Percentiles rank a stretch among this genome's conserved stretches.
Conservation (phyloP, 768 basidiomycete species). For the Suillus discolor region DNA sequence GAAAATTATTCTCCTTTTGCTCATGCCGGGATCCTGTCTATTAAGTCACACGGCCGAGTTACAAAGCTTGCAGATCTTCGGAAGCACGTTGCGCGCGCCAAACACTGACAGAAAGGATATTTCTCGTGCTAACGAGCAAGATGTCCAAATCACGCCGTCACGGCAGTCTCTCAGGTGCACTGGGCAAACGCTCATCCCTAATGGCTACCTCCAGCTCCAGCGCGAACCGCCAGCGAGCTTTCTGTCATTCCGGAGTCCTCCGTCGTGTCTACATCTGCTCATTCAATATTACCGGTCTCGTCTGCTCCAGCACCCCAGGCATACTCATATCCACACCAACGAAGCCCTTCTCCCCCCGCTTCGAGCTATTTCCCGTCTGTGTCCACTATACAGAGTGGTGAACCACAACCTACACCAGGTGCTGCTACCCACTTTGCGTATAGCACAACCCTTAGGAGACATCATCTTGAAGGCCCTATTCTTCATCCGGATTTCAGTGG, state of each 20-base stretch:
- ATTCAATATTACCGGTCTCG: constrained; percentile 18
- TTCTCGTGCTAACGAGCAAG: background rate
- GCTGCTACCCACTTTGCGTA: constrained; percentile 80
- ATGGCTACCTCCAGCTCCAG: constrained; percentile 14
- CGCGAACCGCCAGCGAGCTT: constrained; percentile 19
- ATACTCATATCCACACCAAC: constrained; percentile 22
- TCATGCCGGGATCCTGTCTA: too few relatives aligned
- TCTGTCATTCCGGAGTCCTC: constrained; percentile 18
- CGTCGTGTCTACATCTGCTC: constrained; percentile 26
- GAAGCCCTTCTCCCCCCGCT: constrained; percentile 69
- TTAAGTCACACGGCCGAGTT: background rate
- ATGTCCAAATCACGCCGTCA: constrained; percentile 34
- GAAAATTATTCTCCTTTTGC: too few relatives aligned
- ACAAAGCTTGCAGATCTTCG: too few relatives aligned
- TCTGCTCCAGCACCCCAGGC: constrained; percentile 12
- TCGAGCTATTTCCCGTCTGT: constrained; percentile 77
- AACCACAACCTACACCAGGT: constrained; percentile 61
- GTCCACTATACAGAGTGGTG: constrained; percentile 46
- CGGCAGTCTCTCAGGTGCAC: constrained; percentile 9
- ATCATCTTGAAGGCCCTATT: constrained; percentile 50
- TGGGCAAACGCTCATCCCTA: constrained; percentile 22
- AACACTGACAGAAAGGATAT: background rate
- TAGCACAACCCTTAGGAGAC: constrained; percentile 77
- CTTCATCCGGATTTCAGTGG: constrained; percentile 47
- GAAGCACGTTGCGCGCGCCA: constrained; percentile 8